Evolutionary conservation across 2,329 filamentous ascomycete species (phyloP), one percentile per base, ranked within the genome.

Genomic region (Penicillium sp.): DNA sequence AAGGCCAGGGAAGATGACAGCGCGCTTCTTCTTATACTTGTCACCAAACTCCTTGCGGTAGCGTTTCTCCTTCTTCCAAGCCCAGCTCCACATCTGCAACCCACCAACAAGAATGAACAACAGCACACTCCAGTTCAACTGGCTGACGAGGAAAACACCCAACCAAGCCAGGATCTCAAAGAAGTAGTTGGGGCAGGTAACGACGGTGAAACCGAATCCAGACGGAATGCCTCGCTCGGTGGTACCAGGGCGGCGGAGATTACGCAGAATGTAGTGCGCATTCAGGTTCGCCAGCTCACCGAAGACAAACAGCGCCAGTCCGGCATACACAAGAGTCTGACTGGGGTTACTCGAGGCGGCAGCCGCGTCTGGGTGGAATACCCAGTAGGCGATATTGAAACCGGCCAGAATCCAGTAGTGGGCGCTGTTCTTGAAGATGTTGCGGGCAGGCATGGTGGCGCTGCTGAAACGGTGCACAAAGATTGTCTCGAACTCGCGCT

Each of bases 171-270:
- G 73, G 7, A 89, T 81, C 72, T 99, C 94, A 65, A 95, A 97
- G 79, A 96, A 85, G 79, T 99, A 99, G 79, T 99, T 99, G 40
- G 94, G 94, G 78, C 92, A 96, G 13, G 94, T 99, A 50, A 99
- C 93, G 35, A 90, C 76, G 60, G 79, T 80, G 75, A 97, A 97
- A 31, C 92, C 90, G 55, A 93, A 85, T 27, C 94, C 94, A 54
- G 80, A 80, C 1, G 94, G 94, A 60, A 99, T 95, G 65, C 91
- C 91, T 56, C 93, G 84, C 72, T 95, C 91, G 1, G 89, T 93
- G 61, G 88, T 89, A 53, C 92, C 92, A 0, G 84, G 80, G 54
- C 86, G 87, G 48, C 94, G 87, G 59, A 99, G 82, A 58, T 84
- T 82, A 29, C 88, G 86, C 25, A 99, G 82, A 51, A 90, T 88